Conservation (phyloP, 345 rosid species). For the Corchorus capsularis region DNA sequence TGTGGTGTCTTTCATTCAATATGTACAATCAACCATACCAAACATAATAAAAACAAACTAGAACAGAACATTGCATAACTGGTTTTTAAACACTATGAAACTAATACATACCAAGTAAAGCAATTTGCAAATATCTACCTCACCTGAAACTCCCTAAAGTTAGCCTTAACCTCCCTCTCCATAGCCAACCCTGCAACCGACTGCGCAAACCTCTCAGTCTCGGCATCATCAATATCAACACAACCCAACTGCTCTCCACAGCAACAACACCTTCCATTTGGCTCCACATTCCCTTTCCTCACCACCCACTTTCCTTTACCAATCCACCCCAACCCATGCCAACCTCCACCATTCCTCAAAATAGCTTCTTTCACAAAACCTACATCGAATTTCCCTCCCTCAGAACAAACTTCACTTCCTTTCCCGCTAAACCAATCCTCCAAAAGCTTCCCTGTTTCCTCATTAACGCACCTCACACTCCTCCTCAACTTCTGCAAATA, state of each 20-base stretch:
- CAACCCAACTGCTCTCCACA: slow-evolving; percentile 64
- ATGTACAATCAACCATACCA: not conserved
- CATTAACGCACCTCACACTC: slow-evolving; percentile 54
- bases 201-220: slow-evolving; percentile 62
- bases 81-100: not conserved
- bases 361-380: slow-evolving; percentile 42
- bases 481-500: slow-evolving; percentile 70
- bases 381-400: slow-evolving; percentile 32
- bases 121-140: slow-evolving; percentile 7
- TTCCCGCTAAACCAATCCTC: slow-evolving; percentile 61
- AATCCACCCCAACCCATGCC: slow-evolving; percentile 95
- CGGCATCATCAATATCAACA: slow-evolving; percentile 69
- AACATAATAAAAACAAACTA: not conserved
- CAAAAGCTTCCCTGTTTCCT: slow-evolving; percentile 53
- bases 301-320: slow-evolving; percentile 56
- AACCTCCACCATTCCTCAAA: slow-evolving; percentile 82
- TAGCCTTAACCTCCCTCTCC: slow-evolving; percentile 76
- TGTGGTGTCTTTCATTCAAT: not conserved
- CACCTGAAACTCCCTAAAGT: slow-evolving; percentile 86
- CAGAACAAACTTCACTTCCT: slow-evolving; percentile 32
- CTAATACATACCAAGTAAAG: not conserved
- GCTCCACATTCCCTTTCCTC: slow-evolving; percentile 52
- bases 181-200: slow-evolving; percentile 76
- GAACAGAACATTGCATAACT: not conserved
- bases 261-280: slow-evolving; percentile 58